Conservation (phyloP, 345 rosid species). For the Brassica juncea region DNA sequence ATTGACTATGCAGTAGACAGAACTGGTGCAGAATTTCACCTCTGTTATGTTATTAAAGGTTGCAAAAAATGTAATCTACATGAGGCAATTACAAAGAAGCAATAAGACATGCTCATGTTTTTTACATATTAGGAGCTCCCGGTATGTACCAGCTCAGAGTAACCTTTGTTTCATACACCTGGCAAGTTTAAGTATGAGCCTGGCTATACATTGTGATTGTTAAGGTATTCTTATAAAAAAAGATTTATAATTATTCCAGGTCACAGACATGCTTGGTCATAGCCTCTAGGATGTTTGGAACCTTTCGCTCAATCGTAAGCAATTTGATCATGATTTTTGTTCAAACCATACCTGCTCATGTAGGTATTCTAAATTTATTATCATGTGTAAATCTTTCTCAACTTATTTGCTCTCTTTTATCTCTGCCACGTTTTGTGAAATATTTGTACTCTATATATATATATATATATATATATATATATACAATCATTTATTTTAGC, state of each 20-base stretch:
- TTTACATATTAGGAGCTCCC: background rate
- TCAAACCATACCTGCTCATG: too few relatives aligned
- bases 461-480: too few relatives aligned
- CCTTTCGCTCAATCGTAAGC: constrained; percentile 71
- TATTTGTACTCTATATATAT: constrained; percentile 7
- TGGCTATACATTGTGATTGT: constrained; percentile 1
- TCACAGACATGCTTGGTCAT: constrained; percentile 64
- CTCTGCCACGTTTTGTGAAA: constrained; percentile 1
- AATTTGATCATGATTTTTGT: constrained; percentile 5
- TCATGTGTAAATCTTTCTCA: background rate
- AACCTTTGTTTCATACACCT: constrained; percentile 22
- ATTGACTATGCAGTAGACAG: too few relatives aligned
- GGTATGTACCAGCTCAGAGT: background rate
- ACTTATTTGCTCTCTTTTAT: background rate
- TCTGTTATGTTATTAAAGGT: too few relatives aligned
- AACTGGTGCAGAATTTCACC: too few relatives aligned
- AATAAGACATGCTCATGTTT: background rate
- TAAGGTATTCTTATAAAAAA: background rate
- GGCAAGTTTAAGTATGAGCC: constrained; percentile 49
- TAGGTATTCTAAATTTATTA: too few relatives aligned
- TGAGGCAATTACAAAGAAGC: background rate
- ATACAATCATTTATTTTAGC: constrained; percentile 56
- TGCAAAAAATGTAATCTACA: background rate
- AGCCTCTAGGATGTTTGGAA: constrained; percentile 99
- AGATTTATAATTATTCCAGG: too few relatives aligned